Evolutionary conservation across 169 alveolate genomes (phyloP).

Genomic region (Cryptosporidium felis): DNA sequence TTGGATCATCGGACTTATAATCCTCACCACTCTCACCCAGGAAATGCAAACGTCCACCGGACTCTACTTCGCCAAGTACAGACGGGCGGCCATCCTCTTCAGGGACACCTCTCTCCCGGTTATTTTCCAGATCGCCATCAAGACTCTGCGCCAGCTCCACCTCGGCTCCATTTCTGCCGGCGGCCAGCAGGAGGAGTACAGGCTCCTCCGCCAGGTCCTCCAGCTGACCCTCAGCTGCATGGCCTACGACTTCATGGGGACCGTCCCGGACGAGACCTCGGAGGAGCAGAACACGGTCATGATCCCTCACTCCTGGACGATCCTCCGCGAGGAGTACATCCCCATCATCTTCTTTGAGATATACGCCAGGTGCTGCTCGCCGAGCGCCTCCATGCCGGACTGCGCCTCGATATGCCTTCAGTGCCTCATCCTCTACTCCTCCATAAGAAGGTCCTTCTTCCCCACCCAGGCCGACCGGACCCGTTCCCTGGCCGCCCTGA

Average conservation of each 20-base stretch:
- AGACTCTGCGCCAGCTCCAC: conserved; percentile 72
- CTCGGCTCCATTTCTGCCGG: conserved; percentile 53
- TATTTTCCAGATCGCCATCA: conserved; percentile 83
- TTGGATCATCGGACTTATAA: conserved; percentile 92
- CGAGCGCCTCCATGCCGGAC: conserved; percentile 74
- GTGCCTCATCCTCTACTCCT: conserved; percentile 86
- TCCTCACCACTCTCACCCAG: conserved; percentile 87
- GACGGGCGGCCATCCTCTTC: conserved; percentile 92
- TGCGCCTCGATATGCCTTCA: conserved; percentile 86
- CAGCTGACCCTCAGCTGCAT: conserved; percentile 88
- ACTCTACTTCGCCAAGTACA: conserved; percentile 84
- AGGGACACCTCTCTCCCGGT: conserved; percentile 90
- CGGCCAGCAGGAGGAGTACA: conserved; percentile 79
- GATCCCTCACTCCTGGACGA: conserved; percentile 92
- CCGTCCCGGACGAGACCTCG: conserved; percentile 92
- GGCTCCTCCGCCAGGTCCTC: conserved; percentile 86
- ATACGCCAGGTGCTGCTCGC: conserved; percentile 71
- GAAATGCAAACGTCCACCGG: conserved; percentile 87
- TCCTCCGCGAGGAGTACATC: conserved; percentile 85
- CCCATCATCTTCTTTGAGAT: conserved; percentile 78
- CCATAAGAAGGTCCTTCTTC: conserved; percentile 89
- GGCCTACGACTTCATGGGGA: conserved; percentile 93
- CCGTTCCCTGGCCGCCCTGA: conserved; percentile 83
- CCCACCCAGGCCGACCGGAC: conserved; percentile 85
- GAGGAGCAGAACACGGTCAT: conserved; percentile 92